Evolutionary conservation across 225 moss, liverwort and hornwort species (phyloP).

Genomic region (Pseudoscleropodium purum): DNA sequence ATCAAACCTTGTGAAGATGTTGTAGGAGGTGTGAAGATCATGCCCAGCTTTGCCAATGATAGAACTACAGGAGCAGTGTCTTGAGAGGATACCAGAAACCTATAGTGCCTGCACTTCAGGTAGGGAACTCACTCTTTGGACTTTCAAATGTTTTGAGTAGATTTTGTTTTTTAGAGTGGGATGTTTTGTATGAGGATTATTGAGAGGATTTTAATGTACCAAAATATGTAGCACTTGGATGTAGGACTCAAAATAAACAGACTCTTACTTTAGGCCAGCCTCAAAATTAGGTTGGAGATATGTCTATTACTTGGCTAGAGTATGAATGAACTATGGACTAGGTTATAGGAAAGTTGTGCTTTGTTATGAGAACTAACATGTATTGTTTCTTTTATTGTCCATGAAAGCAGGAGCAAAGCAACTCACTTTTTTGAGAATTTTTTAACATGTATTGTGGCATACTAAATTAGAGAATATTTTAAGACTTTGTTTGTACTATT

Average conservation of each 20-base stretch:
- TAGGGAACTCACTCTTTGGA: neutral
- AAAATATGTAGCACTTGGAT: neutral
- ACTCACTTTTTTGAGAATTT: neutral
- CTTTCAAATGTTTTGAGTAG: neutral
- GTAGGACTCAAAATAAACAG: neutral
- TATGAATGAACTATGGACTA: neutral
- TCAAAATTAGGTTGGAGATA: neutral
- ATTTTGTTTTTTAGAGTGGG: neutral
- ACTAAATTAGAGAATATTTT: too few species aligned
- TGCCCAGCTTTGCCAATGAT: slow-evolving; percentile 16
- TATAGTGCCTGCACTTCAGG: neutral
- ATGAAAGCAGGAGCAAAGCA: neutral
- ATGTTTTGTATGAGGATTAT: neutral
- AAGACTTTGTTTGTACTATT: neutral
- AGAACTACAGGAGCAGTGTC: neutral
- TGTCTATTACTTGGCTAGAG: neutral
- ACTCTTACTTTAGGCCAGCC: neutral
- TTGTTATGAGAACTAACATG: neutral
- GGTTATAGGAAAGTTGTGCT: neutral
- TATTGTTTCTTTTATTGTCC: neutral
- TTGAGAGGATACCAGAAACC: neutral
- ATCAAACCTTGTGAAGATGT: slow-evolving; percentile 67
- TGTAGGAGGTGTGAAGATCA: slow-evolving; percentile 54
- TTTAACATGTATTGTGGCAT: neutral
- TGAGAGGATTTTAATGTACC: neutral